Evolutionary conservation across 1,284 basidiomycete species (phyloP).

Genomic region (Ustilago trichophora): DNA sequence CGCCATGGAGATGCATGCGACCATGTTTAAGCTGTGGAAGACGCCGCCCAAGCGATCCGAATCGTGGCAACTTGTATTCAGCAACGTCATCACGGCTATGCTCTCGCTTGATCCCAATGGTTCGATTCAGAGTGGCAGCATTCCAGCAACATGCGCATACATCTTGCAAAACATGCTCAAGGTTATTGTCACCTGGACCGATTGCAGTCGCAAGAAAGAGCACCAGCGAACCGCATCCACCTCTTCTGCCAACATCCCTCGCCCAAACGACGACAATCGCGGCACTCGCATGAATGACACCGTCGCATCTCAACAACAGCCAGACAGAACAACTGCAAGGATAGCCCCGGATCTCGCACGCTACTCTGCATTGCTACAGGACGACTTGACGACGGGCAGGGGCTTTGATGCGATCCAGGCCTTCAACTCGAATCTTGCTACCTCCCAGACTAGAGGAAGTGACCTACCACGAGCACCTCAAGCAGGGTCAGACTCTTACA

Average conservation of each 20-base stretch:
- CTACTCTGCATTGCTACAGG: slow-evolving; percentile 1
- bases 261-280: background rate
- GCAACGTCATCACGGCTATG: slow-evolving; percentile 18
- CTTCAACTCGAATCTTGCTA: background rate
- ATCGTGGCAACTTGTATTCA: slow-evolving; percentile 34
- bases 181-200: slow-evolving; percentile 34
- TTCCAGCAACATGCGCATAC: slow-evolving; percentile 40
- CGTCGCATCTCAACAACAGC: background rate
- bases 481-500: too few relatives aligned
- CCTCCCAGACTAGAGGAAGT: background rate
- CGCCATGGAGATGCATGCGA: slow-evolving; percentile 43
- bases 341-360: background rate
- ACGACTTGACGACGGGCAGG: slow-evolving; percentile 1
- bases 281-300: background rate
- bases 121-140: slow-evolving; percentile 31
- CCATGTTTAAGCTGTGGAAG: slow-evolving; percentile 42
- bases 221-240: slow-evolving; percentile 8
- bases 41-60: slow-evolving; percentile 35
- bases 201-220: slow-evolving; percentile 30
- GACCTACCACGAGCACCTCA: too few relatives aligned
- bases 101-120: slow-evolving; percentile 26
- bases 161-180: slow-evolving; percentile 40
- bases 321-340: background rate
- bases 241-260: background rate
- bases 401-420: slow-evolving; percentile 13